These are phyloP conservation scores for Senecio squalidus DNA, from an alignment of 140 eudicot species.

Conservation along the genomic window DNA sequence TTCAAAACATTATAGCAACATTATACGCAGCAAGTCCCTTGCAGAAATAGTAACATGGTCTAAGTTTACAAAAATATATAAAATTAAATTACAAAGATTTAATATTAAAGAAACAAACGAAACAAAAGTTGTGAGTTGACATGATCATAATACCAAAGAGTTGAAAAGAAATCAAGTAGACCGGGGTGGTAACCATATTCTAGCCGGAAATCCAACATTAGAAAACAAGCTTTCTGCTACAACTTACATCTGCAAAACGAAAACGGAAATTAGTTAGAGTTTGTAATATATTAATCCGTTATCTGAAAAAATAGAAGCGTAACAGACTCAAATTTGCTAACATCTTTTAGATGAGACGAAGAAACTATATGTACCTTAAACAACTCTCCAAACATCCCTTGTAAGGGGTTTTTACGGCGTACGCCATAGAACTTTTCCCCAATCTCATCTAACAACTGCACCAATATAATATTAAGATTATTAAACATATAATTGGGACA, in stretches of 20 bases:
- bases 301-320: not conserved
- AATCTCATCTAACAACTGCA: constrained; percentile 76
- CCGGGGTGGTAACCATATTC: not conserved
- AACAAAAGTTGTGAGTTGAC: no score
- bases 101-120: no score
- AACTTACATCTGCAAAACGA: constrained; percentile 31
- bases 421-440: constrained; percentile 88
- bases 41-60: no score
- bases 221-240: not conserved
- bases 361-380: constrained; percentile 57
- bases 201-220: not conserved
- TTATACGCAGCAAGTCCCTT: no score
- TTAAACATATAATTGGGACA: not conserved
- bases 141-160: no score
- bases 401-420: constrained; percentile 69
- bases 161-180: no score
- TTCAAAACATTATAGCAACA: no score
- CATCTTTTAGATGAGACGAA: not conserved
- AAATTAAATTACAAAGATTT: no score
- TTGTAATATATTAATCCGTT: not conserved
- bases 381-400: constrained; percentile 89
- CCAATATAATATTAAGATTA: constrained; percentile 1
- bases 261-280: not conserved
- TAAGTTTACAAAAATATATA: no score
- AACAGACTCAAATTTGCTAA: not conserved